These are phyloP conservation scores for Petunia axillaris DNA, from an alignment of 257 asterid species.

Conservation along the genomic window DNA sequence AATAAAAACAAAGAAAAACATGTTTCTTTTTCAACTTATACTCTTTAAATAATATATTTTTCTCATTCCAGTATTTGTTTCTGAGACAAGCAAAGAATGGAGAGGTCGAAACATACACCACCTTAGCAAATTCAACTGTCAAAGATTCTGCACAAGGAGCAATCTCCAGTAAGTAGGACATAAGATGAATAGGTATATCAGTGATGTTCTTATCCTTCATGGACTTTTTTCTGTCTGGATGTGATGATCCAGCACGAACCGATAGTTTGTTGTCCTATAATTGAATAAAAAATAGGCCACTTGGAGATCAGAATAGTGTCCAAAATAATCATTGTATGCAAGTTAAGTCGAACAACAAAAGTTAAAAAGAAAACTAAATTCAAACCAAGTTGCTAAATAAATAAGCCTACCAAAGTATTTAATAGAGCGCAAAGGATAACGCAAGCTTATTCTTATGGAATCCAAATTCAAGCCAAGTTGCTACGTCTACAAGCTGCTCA, in stretches of 20 bases:
- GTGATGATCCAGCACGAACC: neutral
- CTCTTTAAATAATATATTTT: neutral
- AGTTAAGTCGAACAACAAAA: neutral
- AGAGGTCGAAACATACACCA: neutral
- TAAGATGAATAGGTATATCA: neutral
- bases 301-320: neutral
- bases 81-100: neutral
- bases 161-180: neutral
- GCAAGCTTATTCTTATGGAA: neutral
- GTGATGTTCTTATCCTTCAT: neutral
- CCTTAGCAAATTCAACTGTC: conserved; percentile 3
- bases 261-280: neutral
- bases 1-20: neutral
- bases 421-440: neutral
- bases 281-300: neutral
- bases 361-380: no score
- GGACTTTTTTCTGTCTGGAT: neutral
- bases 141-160: conserved; percentile 4
- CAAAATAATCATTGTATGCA: neutral
- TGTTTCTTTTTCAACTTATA: neutral
- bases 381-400: no score
- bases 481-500: neutral
- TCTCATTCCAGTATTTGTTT: neutral
- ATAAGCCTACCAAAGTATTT: neutral
- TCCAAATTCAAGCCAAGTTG: neutral